These are phyloP conservation scores for Elongisporangium undulatum DNA, from an alignment of 352 stramenopile species.

Conservation along the genomic window DNA sequence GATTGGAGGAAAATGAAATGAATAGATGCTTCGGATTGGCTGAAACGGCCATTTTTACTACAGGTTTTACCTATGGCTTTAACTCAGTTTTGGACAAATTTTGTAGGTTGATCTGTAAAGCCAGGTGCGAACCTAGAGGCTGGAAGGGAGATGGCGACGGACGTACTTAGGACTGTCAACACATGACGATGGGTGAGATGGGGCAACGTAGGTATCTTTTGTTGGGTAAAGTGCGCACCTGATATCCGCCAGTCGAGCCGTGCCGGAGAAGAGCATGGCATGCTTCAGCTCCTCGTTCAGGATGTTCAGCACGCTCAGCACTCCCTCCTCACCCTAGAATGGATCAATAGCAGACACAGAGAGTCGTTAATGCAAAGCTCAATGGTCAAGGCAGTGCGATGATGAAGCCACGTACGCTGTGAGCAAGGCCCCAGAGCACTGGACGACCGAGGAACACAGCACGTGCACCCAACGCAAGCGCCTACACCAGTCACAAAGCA, in stretches of 20 bases:
- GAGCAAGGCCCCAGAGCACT: slow-evolving; percentile 91
- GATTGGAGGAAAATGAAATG: not conserved
- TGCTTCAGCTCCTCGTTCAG: slow-evolving; percentile 91
- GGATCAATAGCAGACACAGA: not conserved
- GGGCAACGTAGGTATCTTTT: not conserved
- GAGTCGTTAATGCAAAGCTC: not conserved
- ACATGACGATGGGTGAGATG: not conserved
- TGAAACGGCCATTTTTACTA: not conserved
- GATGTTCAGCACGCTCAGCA: slow-evolving; percentile 87
- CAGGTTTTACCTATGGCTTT: not conserved
- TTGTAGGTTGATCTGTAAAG: not conserved
- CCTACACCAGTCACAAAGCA: slow-evolving; percentile 26
- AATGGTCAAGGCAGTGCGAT: not conserved
- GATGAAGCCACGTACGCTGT: slow-evolving; percentile 56
- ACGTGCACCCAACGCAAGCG: slow-evolving; percentile 89
- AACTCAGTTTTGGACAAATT: not conserved
- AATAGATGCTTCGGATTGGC: not conserved
- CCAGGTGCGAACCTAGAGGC: not conserved
- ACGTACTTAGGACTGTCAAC: slow-evolving; percentile 21
- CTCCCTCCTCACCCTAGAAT: slow-evolving; percentile 74
- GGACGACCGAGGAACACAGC: slow-evolving; percentile 94
- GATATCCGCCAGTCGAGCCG: slow-evolving; percentile 63
- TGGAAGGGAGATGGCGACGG: slow-evolving; percentile 14
- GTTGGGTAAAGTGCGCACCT: slow-evolving; percentile 24
- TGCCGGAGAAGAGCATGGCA: slow-evolving; percentile 88